Evolutionary conservation across 768 basidiomycete genomes (phyloP).

Genomic region (Collybiopsis luxurians): DNA sequence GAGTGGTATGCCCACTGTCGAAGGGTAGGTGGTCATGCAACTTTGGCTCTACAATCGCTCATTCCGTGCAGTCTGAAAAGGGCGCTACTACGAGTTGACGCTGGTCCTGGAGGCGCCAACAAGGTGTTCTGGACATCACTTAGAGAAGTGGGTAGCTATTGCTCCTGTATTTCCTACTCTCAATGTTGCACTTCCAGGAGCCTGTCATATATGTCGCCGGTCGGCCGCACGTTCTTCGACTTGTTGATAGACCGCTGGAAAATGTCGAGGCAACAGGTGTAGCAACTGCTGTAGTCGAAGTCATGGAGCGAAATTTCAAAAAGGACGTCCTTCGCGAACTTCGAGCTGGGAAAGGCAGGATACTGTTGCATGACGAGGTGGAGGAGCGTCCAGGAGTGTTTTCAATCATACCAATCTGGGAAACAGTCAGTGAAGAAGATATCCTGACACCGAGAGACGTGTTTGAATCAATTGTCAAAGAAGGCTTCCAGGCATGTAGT

Average conservation of each 20-base stretch:
- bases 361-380: slow-evolving; percentile 93
- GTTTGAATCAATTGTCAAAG: slow-evolving; percentile 67
- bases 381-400: slow-evolving; percentile 91
- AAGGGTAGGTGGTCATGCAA: slow-evolving; percentile 53
- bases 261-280: slow-evolving; percentile 98
- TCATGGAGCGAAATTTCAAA: slow-evolving; percentile 88
- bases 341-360: slow-evolving; percentile 64
- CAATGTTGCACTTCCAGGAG: slow-evolving; percentile 48
- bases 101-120: slow-evolving; percentile 72
- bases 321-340: slow-evolving; percentile 84
- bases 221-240: slow-evolving; percentile 85
- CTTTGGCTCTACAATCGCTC: background rate
- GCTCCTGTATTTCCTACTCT: background rate
- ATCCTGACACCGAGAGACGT: slow-evolving; percentile 88
- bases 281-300: slow-evolving; percentile 84
- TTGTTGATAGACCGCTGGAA: slow-evolving; percentile 83
- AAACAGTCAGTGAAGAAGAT: slow-evolving; percentile 74
- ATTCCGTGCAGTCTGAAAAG: slow-evolving; percentile 57
- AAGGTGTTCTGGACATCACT: slow-evolving; percentile 92
- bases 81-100: slow-evolving; percentile 77
- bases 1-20: slow-evolving; percentile 94
- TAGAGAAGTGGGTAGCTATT: slow-evolving; percentile 59
- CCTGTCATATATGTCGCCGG: slow-evolving; percentile 90
- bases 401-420: slow-evolving; percentile 93
- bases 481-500: slow-evolving; percentile 68